phyloP scores from a whole-genome alignment of 1,284 basidiomycete genomes.

The Rhizoctonia solani region DNA sequence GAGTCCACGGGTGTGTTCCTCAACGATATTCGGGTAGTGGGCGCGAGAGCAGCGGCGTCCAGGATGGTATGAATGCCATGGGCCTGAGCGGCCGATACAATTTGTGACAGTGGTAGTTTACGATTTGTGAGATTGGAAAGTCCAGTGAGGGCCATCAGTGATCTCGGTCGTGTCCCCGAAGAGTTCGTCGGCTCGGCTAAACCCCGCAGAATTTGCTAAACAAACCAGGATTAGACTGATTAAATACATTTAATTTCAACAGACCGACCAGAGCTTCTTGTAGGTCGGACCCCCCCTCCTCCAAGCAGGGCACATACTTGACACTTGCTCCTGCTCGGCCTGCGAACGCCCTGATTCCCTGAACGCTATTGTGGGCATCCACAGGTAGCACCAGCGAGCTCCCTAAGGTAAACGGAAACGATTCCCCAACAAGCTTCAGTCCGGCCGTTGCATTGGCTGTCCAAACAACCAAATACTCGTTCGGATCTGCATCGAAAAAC shows the following conservation, averaged over 20 bases:
- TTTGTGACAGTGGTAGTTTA: constrained; percentile 54
- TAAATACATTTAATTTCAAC: background rate
- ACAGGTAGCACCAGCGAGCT: constrained; percentile 65
- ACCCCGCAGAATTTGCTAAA: background rate
- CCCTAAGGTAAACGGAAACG: constrained; percentile 66
- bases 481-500: constrained; percentile 71
- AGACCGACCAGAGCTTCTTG: constrained; percentile 60
- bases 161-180: constrained; percentile 53
- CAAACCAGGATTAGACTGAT: background rate
- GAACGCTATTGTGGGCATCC: constrained; percentile 83
- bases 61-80: constrained; percentile 74
- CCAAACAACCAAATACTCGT: constrained; percentile 74
- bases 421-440: constrained; percentile 78
- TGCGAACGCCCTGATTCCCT: constrained; percentile 78
- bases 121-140: constrained; percentile 78
- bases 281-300: constrained; percentile 63
- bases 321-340: constrained; percentile 57
- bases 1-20: constrained; percentile 70
- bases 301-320: constrained; percentile 65
- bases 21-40: constrained; percentile 68
- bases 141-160: constrained; percentile 72
- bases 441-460: constrained; percentile 79
- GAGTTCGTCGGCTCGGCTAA: constrained; percentile 8
- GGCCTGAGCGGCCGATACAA: constrained; percentile 51
- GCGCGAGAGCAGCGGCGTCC: constrained; percentile 77